Evolutionary conservation across 2,329 filamentous ascomycete species (phyloP), one percentile per base, ranked within the genome.

Genomic region (Hymenoscyphus infarciens): DNA sequence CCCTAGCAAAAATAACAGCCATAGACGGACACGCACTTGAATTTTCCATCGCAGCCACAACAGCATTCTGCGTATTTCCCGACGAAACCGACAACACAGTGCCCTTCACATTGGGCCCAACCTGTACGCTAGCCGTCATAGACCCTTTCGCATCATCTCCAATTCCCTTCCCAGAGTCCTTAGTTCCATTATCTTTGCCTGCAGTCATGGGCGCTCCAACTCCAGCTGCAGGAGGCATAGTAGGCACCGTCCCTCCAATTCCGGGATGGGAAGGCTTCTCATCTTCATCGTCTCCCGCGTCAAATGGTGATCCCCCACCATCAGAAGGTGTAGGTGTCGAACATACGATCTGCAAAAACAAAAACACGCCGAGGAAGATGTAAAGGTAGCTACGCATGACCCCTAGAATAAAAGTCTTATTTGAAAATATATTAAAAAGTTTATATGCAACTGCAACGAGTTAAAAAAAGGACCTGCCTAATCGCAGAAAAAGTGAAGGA

Each of bases 1-100:
- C 70, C 13, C 67, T 64, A 1, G 70, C 70, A 63, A 71, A 72
- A 7, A 72, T 57, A 31, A 71, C 67, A 39, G 65, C 65, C 69
- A 72, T 68, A 22, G 61, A 61, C 33, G 70, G 64, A 69, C 70
- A 72, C 53, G 35, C 61, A 25, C 45, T 13, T 15, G 55, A 67
- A 19, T 56, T 65, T 59, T 64, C n/a, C 57, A 31, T 31, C 25
- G 15, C 29, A n/a, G 11, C 29, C 7, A 55, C 53, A 31, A 71
- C 29, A 3, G 33, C 64, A 66, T 70, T 68, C 58, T 67, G 64
- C 13, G 39, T 64, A 66, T 70, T 68, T 49, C 66, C 63, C 16
- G 62, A 62, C 25, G 64, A 63, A 19, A 66, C 60, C 4, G 62
- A 22, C 19, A 65, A 27, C 29, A 60, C 19, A 42, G 13, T 25